Evolutionary conservation across 1,284 basidiomycete species (phyloP), one percentile per base, ranked within the genome.

Genomic region (Cutaneotrichosporon dermatis): DNA sequence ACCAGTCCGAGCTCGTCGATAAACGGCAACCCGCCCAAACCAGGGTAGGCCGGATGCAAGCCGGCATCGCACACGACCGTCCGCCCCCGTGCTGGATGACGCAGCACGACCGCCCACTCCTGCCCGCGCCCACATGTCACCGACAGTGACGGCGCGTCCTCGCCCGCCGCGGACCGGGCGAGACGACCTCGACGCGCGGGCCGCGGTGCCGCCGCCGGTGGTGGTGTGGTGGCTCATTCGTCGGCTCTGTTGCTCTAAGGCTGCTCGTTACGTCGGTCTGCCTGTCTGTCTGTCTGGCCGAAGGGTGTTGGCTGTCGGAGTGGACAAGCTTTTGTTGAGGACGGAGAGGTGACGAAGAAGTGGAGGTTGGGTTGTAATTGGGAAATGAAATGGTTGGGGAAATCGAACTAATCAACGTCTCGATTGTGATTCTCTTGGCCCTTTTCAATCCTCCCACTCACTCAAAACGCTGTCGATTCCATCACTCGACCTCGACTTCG

Each of bases 1-100:
- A 92, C 95, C 95, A 99, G 77, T 99, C 95, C 58, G n/a, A 99
- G 80, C 74, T 97, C 93, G 76, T 98, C 95, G 65, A 98, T 88
- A 79, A 95, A 99, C 1, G 95, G 95, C 48, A 99, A 79, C 3
- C 92, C 94, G 0, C 94, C 92, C 80, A 99, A 89, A 36, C 95
- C 95, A 50, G 85, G 90, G 76, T 93, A 88, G 1, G 95, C 96
- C 13, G 94, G 95, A 79, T 99, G 96, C n/a, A 98, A 86, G 11
- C 95, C 95, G 0, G 94, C 86, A 80, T 99, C 95, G 74, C 95
- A 97, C 8, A 99, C 95, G 56, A 99, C 87, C 4, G 92, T 97
- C 73, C 87, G 88, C 39, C 94, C 92, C 62, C 91, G 74, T 97
- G 93, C 76, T 93, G 89, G 64, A 99, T 83, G 41, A 99, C 93